A percentile compares a stretch with the other conserved stretches of the same genome.
Evolutionary conservation across 768 basidiomycete genomes (phyloP).

Genomic region (Dioszegia aurantiaca): DNA sequence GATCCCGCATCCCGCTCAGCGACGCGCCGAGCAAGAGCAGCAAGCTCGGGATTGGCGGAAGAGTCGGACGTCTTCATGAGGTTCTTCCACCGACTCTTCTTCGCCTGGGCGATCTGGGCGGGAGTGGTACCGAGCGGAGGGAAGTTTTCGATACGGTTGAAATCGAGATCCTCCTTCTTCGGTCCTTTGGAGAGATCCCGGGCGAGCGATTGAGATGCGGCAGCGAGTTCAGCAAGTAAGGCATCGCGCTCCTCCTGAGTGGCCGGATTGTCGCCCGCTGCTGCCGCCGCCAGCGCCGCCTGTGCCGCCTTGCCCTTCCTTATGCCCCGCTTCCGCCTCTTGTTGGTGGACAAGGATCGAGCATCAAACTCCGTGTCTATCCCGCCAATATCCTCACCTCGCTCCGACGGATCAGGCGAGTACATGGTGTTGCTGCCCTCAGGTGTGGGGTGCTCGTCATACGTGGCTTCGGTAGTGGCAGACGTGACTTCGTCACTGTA

Average conservation of each 20-base stretch:
- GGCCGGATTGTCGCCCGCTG: slow-evolving; percentile 57
- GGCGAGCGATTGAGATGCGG: slow-evolving; percentile 75
- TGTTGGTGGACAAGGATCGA: slow-evolving; percentile 69
- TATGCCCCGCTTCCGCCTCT: slow-evolving; percentile 77
- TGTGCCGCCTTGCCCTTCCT: slow-evolving; percentile 71
- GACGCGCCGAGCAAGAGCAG: slow-evolving; percentile 45
- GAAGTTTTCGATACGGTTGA: slow-evolving; percentile 54
- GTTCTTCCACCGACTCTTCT: slow-evolving; percentile 82
- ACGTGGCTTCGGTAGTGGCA: slow-evolving; percentile 21
- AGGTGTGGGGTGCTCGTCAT: slow-evolving; percentile 38
- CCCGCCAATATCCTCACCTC: neutral
- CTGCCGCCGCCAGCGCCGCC: slow-evolving; percentile 49
- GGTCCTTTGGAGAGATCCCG: slow-evolving; percentile 62
- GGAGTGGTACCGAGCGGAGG: slow-evolving; percentile 46
- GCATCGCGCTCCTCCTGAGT: slow-evolving; percentile 42
- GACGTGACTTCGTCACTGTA: slow-evolving; percentile 32
- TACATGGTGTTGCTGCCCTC: slow-evolving; percentile 19
- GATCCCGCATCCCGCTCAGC: slow-evolving; percentile 41
- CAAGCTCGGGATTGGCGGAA: slow-evolving; percentile 45
- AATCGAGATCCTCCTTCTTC: slow-evolving; percentile 26
- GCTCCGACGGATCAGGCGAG: slow-evolving; percentile 28
- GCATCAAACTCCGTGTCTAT: slow-evolving; percentile 52
- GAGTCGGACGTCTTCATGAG: slow-evolving; percentile 58
- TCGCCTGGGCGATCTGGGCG: slow-evolving; percentile 58
- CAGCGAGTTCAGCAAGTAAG: slow-evolving; percentile 65